Evolutionary conservation across 306 rosid genomes (phyloP).

Genomic region (Pyrus pyrifolia): DNA sequence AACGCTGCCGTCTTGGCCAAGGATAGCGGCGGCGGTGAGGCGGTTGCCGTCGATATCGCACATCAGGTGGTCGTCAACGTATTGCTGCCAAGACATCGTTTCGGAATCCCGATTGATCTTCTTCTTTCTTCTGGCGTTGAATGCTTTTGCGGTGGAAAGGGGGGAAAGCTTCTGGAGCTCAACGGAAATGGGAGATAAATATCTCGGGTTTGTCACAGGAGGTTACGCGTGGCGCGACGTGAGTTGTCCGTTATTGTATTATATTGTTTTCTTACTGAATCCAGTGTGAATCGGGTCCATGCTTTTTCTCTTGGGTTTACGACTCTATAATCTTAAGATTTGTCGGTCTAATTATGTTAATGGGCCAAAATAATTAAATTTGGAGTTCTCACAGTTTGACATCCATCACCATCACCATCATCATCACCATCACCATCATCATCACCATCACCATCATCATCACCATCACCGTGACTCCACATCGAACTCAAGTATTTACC

Average conservation of each 20-base stretch:
- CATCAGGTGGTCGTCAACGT: constrained; percentile 67
- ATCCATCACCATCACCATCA: no score
- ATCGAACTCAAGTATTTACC: no score
- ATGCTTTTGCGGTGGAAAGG: not conserved
- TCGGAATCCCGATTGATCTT: not conserved
- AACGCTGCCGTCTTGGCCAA: constrained; percentile 64
- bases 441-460: no score
- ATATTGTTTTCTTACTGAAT: no score
- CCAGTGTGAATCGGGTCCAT: not conserved
- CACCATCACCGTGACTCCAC: no score
- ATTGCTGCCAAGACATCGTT: constrained; percentile 76
- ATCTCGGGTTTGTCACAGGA: not conserved
- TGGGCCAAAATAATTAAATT: not conserved
- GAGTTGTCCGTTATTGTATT: not conserved
- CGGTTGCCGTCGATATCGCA: constrained; percentile 57
- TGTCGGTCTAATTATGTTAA: not conserved
- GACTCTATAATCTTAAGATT: not conserved
- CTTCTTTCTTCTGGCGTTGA: not conserved
- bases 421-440: no score
- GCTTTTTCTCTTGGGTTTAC: not conserved
- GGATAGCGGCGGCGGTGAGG: constrained; percentile 51
- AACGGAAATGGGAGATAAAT: not conserved
- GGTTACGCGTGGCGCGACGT: not conserved
- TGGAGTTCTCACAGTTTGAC: not conserved
- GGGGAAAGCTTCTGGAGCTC: not conserved